Evolutionary conservation across 1,284 basidiomycete species (phyloP), one percentile per base, ranked within the genome.

Genomic region (Ustilago nuda): DNA sequence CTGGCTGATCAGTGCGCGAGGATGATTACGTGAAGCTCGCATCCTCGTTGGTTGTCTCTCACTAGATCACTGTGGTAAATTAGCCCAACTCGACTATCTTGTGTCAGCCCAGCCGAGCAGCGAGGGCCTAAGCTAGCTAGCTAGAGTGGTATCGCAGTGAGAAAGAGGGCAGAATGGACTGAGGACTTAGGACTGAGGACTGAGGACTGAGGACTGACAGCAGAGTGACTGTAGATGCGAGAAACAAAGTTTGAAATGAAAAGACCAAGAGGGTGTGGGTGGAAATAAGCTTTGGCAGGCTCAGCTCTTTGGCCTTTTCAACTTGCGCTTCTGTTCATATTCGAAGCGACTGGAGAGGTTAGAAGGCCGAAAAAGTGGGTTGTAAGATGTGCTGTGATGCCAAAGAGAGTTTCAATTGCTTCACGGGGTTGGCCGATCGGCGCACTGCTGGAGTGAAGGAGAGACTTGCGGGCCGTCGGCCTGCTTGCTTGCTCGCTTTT

Each of bases 201-300:
- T 19, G 19, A 19, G 19, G 19, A 19, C 19, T 19, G 19, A 19
- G 19, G 19, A 19, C 19, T 19, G 48, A 13, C 13, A 27, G 23
- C 27, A 30, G 30, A 50, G 48, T 39, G 37, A 17, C 37, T 17
- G 37, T 13, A 27, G 27, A 6, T 13, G 48, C 48, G 48, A 50
- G 48, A 50, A 50, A 50, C 30, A 50, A 50, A 27, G 48, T 50
- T 50, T 32, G 13, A 50, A 9, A 50, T 50, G 48, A 50, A 32
- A 9, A 11, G 11, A 39, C 37, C 9, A 17, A 9, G 48, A 32
- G 27, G 13, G 3, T 50, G 48, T 45, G 48, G 48, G 48, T 30
- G 2, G 48, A 32, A 30, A 50, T 27, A 50, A 32, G 48, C 11
- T 50, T 50, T 50, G 48, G 30, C 27, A 32, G 27, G 19, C 45